Base-by-base conservation (phyloP, 345 rosid species). In the Trapa incisa region DNA sequence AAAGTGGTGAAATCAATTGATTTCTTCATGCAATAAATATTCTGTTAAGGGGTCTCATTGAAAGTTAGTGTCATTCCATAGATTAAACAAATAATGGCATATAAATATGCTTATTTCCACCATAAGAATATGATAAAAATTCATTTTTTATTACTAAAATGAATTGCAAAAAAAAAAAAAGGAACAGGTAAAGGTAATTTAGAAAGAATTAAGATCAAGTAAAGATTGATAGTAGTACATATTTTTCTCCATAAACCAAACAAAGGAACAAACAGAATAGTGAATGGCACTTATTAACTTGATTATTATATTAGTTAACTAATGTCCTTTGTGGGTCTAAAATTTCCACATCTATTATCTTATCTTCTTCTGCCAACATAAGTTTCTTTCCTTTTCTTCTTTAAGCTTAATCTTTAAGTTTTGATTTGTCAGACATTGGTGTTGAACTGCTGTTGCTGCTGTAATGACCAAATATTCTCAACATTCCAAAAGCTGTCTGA, bases 401-500 rank as follows among this genome's bases (percentile, higher is more conserved):
- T 41, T 3, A 35, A 17, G 12, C 5, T 39, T 15, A n/a, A 1
- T 14, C 6, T 16, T 4, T 7, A 15, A 41, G 37, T 12, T 1
- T 12, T 6, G n/a, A 37, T 8, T 67, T 37, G 10, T 67, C 47
- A 17, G 75, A 61, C n/a, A 37, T 76, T 76, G 75, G 69, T 71
- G 85, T 80, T 82, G 79, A 83, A 70, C 67, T 80, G 87, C 68
- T 90, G 89, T 75, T 85, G 87, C 68, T 90, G 89, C 76, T 85
- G 88, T 53, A 80, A 74, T 71, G 77, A 83, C 87, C 81, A 86
- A 38, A 85, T 68, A 65, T 91, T 89, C 62, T 89, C 99, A 54
- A 75, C 80, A 75, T 85, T 80, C 91, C 89, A 91, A 71, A 87
- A 70, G 74, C 72, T 87, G 87, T 91, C 88, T 1, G 89, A 78